Evolutionary conservation across 768 basidiomycete species (phyloP), one percentile per base, ranked within the genome.

Genomic region (Epithele typhae): DNA sequence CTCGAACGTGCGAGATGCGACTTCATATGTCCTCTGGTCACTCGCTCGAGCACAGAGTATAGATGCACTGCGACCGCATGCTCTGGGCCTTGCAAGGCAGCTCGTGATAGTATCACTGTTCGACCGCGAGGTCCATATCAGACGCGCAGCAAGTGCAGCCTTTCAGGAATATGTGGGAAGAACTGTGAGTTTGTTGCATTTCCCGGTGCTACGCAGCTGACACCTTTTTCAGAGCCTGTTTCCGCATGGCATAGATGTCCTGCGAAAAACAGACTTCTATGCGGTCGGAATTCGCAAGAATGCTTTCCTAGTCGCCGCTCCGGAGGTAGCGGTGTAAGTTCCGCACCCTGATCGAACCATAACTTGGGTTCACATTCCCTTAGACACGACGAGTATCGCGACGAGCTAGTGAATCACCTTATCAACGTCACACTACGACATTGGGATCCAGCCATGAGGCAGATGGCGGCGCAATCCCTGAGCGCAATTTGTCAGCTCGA

Each of bases 91-190:
- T 18, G 87, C 94, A 5, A 77, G 72, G 36, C 69, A 70, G 25
- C 75, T 98, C 49, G 80, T 84, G n/a, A 77, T 79, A 19, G 87
- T 91, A 21, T 81, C 95, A 1, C 68, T 92, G 24, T 94, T 82
- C 61, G 96, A 99, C 69, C 79, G 96, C 25, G 96, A 99, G 65
- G 82, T 97, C 23, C 90, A 92, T 51, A 92, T 99, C 45, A 78
- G 96, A 21, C 72, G 96, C 54, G 95, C 96, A 12, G 94, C 94
- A 11, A 98, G 95, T 64, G 96, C 96, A 15, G 91, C 94, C 11
- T 98, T 91, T 63, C 96, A 99, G 66, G 96, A 99, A 68, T 85
- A 87, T 59, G 96, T 97, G 32, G 96, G 96, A 11, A 74, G 96
- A 61, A 86, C 87, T 70, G 95, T 96, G 59, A 64, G 84, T 65